These are phyloP conservation scores for Truncatella angustata DNA, from an alignment of 2,329 filamentous ascomycete species.

Conservation along the genomic window DNA sequence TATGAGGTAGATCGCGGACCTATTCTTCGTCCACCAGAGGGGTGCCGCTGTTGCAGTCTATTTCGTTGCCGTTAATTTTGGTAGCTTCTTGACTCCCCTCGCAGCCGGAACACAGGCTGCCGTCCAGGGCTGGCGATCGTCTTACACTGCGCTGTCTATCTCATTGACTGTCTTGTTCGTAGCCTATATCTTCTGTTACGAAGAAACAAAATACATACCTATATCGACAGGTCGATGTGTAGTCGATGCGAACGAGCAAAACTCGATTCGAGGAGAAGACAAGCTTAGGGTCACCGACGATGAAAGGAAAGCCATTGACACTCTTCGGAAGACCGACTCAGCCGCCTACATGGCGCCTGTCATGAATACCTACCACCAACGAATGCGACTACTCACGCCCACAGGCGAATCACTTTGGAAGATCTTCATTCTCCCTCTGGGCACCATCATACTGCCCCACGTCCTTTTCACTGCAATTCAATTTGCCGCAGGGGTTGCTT, in stretches of 20 bases:
- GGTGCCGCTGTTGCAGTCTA: slow-evolving; percentile 31
- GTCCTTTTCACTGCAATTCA: slow-evolving; percentile 37
- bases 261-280: too few species aligned
- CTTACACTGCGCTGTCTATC: slow-evolving; percentile 22
- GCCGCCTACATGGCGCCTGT: too few species aligned
- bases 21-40: slow-evolving; percentile 32
- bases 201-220: slow-evolving; percentile 26
- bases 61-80: slow-evolving; percentile 29
- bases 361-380: slow-evolving; percentile 1
- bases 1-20: slow-evolving; percentile 30
- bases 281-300: too few species aligned
- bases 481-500: slow-evolving; percentile 36
- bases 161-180: slow-evolving; percentile 16
- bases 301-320: too few species aligned
- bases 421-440: slow-evolving; percentile 1
- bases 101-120: slow-evolving; percentile 27
- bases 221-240: too few species aligned
- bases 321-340: too few species aligned
- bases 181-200: slow-evolving; percentile 12
- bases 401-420: slow-evolving; percentile 3
- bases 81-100: slow-evolving; percentile 29
- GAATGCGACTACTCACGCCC: slow-evolving; percentile 9
- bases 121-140: slow-evolving; percentile 27
- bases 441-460: slow-evolving; percentile 30
- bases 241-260: too few species aligned